These are phyloP conservation scores for Leptographium flavum DNA, from an alignment of 2,329 filamentous ascomycete species.

Conservation along the genomic window DNA sequence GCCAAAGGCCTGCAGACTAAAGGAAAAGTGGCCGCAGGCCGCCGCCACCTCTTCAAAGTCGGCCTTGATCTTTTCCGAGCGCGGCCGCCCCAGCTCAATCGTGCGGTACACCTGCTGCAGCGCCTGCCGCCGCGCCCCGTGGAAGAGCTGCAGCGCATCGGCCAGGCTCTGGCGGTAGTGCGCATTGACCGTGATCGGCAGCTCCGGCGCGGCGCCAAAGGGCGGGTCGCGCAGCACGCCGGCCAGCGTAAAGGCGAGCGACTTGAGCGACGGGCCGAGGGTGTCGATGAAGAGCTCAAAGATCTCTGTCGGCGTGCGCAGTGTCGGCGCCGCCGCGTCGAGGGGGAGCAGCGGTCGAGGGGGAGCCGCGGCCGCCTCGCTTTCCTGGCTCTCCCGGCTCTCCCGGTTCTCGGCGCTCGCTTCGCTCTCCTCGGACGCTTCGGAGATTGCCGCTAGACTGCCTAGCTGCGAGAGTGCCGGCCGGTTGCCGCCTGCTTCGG, in stretches of 20 bases:
- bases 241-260: conserved; percentile 78
- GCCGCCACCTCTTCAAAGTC: conserved; percentile 96
- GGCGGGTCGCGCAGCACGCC: conserved; percentile 80
- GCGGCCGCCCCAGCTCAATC: conserved; percentile 55
- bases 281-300: conserved; percentile 83
- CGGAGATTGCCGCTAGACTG: conserved; percentile 46
- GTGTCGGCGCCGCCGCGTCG: conserved; percentile 12
- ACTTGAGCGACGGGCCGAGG: conserved; percentile 90
- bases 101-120: conserved; percentile 67
- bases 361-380: background rate
- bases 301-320: conserved; percentile 61
- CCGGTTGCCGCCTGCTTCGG: background rate
- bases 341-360: too few species aligned
- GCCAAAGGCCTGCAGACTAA: conserved; percentile 78
- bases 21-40: conserved; percentile 95
- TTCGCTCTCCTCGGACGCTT: conserved; percentile 41
- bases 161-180: conserved; percentile 68
- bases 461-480: conserved; percentile 13
- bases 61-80: conserved; percentile 64
- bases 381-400: background rate
- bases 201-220: conserved; percentile 54
- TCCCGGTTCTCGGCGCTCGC: conserved; percentile 11
- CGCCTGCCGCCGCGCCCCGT: conserved; percentile 58
- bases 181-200: conserved; percentile 60
- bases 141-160: conserved; percentile 70